phyloP scores from a whole-genome alignment of 352 stramenopile species.

The Thraustochytrium aureum region DNA sequence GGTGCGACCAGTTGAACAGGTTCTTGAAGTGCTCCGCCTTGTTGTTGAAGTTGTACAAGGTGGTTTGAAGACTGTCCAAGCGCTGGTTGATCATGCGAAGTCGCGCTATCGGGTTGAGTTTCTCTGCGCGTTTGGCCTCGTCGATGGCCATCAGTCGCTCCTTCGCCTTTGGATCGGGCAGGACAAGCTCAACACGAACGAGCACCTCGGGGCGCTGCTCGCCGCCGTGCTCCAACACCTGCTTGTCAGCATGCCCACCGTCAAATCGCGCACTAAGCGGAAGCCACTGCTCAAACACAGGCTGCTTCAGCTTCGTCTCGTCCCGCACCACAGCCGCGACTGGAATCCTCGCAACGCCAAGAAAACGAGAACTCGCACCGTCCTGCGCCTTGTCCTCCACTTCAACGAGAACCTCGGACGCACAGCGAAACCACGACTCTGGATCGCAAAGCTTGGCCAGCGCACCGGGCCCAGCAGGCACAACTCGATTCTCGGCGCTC shows the following conservation, averaged over 20 bases:
- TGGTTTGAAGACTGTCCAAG: conserved; percentile 22
- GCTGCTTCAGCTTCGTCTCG: conserved; percentile 26
- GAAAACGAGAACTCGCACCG: background rate
- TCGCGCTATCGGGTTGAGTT: background rate
- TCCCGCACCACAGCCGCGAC: conserved; percentile 7
- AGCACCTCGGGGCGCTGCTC: background rate
- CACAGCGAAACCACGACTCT: conserved; percentile 36
- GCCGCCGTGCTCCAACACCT: background rate
- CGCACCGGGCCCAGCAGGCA: too few species aligned
- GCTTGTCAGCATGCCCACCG: background rate
- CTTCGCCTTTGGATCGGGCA: conserved; percentile 8
- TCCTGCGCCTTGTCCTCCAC: background rate
- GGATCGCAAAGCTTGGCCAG: too few species aligned
- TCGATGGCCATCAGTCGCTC: conserved; percentile 39
- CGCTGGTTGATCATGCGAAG: conserved; percentile 38
- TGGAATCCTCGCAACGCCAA: conserved; percentile 25
- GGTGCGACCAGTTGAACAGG: conserved; percentile 55
- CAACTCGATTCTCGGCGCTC: too few species aligned
- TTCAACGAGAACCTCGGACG: conserved; percentile 25
- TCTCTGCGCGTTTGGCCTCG: conserved; percentile 43
- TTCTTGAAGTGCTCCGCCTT: conserved; percentile 54
- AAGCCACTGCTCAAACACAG: conserved; percentile 43
- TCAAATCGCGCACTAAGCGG: background rate
- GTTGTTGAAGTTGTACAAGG: conserved; percentile 44
- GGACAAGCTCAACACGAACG: conserved; percentile 20